These are phyloP conservation scores for Psidium friedrichsthalianum DNA, from an alignment of 345 rosid genomes.

Conservation along the genomic window DNA sequence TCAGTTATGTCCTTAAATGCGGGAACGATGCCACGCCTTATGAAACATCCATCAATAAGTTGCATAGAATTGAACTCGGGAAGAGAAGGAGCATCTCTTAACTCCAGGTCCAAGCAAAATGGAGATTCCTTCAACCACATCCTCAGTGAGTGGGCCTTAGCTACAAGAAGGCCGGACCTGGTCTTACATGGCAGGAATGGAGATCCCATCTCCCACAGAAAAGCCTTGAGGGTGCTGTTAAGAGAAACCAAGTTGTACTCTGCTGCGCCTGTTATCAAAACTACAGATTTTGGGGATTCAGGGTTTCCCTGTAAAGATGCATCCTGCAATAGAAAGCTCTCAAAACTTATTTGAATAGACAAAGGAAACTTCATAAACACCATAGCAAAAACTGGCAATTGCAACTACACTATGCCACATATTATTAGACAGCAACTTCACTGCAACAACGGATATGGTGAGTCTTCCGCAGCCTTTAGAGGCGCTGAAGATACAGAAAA, in stretches of 20 bases:
- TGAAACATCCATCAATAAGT: constrained; percentile 72
- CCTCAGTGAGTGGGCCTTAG: constrained; percentile 85
- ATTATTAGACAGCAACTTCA: neutral
- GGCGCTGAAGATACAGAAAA: neutral
- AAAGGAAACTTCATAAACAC: neutral
- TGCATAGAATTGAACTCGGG: constrained; percentile 72
- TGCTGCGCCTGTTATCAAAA: constrained; percentile 74
- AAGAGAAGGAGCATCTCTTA: constrained; percentile 54
- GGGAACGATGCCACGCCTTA: constrained; percentile 81
- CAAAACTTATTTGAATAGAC: neutral
- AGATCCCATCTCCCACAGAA: constrained; percentile 97
- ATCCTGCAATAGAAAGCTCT: constrained; percentile 32
- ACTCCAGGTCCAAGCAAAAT: constrained; percentile 84
- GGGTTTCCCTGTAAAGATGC: constrained; percentile 93
- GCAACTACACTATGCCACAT: neutral
- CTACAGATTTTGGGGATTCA: constrained; percentile 83
- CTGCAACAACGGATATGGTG: neutral
- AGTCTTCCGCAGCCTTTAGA: neutral
- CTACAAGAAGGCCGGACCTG: constrained; percentile 72
- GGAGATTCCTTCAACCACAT: constrained; percentile 99
- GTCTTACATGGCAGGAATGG: constrained; percentile 87
- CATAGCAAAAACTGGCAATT: neutral
- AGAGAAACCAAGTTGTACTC: constrained; percentile 83
- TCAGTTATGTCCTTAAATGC: constrained; percentile 78
- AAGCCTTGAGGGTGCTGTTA: constrained; percentile 69